phyloP scores from a whole-genome alignment of 2,329 filamentous ascomycete species.

The Fusarium musae region DNA sequence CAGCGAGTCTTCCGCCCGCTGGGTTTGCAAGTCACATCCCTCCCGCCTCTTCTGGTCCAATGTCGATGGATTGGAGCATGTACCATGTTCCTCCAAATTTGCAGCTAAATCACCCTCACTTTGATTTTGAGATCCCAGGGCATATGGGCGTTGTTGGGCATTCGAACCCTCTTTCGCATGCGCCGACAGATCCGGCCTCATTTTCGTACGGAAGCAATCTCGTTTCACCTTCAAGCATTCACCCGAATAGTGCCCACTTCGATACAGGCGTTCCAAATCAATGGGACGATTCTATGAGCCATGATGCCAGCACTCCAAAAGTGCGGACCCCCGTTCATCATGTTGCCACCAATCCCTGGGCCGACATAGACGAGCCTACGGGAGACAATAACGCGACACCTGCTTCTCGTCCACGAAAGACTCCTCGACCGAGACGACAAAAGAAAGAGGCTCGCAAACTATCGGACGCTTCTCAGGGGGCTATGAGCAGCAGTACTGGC shows the following conservation, averaged over 20 bases:
- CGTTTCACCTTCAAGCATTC: conserved; percentile 42
- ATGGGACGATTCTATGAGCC: conserved; percentile 40
- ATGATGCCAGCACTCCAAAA: conserved; percentile 40
- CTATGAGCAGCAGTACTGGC: conserved; percentile 29
- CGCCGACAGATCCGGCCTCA: conserved; percentile 23
- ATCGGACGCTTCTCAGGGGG: conserved; percentile 31
- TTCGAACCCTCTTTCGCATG: conserved; percentile 34
- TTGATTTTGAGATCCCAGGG: conserved; percentile 41
- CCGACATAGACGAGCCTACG: conserved; percentile 34
- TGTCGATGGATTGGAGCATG: conserved; percentile 41
- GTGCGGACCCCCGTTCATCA: conserved; percentile 39
- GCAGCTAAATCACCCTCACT: conserved; percentile 31
- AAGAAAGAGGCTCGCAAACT: conserved; percentile 38
- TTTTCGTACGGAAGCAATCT: conserved; percentile 36
- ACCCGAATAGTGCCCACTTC: conserved; percentile 35
- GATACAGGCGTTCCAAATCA: conserved; percentile 20
- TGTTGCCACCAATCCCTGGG: conserved; percentile 40
- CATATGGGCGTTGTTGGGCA: conserved; percentile 32
- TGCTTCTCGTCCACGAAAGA: conserved; percentile 32
- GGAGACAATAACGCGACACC: conserved; percentile 16
- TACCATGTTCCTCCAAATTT: conserved; percentile 33
- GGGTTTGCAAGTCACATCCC: conserved; percentile 31
- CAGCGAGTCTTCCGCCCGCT: conserved; percentile 20
- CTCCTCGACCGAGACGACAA: conserved; percentile 24
- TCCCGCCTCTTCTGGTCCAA: conserved; percentile 20